Base-by-base conservation (phyloP, 2,329 filamentous ascomycete genomes). In the Penicillium polonicum region DNA sequence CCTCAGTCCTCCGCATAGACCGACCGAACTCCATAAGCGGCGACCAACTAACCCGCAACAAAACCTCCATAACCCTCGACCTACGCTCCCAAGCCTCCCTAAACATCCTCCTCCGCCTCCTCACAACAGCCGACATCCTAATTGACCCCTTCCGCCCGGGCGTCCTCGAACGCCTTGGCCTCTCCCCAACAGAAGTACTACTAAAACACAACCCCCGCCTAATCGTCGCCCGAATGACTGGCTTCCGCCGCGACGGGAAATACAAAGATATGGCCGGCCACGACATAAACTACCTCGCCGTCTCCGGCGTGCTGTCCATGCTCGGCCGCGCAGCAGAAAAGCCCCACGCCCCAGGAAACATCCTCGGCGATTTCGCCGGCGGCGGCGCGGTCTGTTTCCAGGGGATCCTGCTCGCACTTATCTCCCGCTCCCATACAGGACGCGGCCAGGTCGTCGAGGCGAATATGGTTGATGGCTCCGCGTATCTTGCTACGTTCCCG, bases 251-350 rank as follows among this genome's bases (percentile, higher is more conserved):
- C 39, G 91, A 95, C 75, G 93, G 92, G 0, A 88, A 86, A 67
- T 97, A 96, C 76, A 85, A 84, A 48, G 78, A 83, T 68, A 97
- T 96, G 92, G 92, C 92, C 0, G 92, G 92, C 44, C 92, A 97
- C 72, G 92, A 97, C 72, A 96, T 97, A 74, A 97, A 97, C 72
- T 97, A 97, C 75, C 88, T 97, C 42, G 91, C 92, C 48, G 90
- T 96, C 0, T 89, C 88, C 0, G 93, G 93, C 0, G 88, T 89
- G 1, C 77, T 97, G 29, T 82, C 83, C 0, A 80, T 96, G 75
- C 83, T 97, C 3, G 93, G 93, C 0, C 80, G 89, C 0, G 78
- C 79, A 29, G 83, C 81, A 17, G 84, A 88, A 69, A 86, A 85
- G 63, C 93, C 93, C 1, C 87, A 88, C 60, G 83, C 92, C 19